A percentile compares a stretch with the other conserved stretches of the same genome.
These are phyloP conservation scores for Plasmodium fragile DNA, from an alignment of 169 alveolate species.

Conservation along the genomic window DNA sequence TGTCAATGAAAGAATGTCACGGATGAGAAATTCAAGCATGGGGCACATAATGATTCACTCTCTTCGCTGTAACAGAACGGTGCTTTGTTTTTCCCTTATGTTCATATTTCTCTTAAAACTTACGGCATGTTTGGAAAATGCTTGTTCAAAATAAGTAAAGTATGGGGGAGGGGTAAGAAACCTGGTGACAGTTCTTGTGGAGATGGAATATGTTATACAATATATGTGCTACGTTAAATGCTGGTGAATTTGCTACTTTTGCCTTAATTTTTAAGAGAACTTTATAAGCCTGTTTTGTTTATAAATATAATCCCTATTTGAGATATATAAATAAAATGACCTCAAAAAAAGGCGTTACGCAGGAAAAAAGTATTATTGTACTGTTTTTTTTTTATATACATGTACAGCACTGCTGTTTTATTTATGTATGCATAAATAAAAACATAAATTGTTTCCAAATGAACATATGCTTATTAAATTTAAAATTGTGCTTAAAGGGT, in stretches of 20 bases:
- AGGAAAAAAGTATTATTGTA: background rate
- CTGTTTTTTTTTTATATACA: background rate
- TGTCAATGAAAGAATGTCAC: background rate
- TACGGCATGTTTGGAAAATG: slow-evolving; percentile 23
- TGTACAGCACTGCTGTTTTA: background rate
- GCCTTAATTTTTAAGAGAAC: background rate
- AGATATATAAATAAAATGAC: background rate
- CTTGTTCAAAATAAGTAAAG: background rate
- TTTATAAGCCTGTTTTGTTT: background rate
- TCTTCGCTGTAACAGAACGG: background rate
- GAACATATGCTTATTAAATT: background rate
- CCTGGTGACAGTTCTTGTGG: background rate
- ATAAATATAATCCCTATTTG: background rate
- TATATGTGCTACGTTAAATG: background rate
- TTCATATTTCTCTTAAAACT: slow-evolving; percentile 12
- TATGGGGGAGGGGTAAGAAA: background rate
- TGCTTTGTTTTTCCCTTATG: background rate
- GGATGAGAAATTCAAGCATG: background rate
- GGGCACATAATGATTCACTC: background rate
- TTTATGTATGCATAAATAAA: background rate
- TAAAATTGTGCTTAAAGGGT: background rate
- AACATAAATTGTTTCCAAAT: background rate
- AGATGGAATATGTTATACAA: background rate
- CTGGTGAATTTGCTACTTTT: background rate
- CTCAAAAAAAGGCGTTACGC: background rate